A percentile compares a stretch with the other conserved stretches of the same genome.
Conservation (phyloP, 2,329 filamentous ascomycete species). For the Colletotrichum eleusines region DNA sequence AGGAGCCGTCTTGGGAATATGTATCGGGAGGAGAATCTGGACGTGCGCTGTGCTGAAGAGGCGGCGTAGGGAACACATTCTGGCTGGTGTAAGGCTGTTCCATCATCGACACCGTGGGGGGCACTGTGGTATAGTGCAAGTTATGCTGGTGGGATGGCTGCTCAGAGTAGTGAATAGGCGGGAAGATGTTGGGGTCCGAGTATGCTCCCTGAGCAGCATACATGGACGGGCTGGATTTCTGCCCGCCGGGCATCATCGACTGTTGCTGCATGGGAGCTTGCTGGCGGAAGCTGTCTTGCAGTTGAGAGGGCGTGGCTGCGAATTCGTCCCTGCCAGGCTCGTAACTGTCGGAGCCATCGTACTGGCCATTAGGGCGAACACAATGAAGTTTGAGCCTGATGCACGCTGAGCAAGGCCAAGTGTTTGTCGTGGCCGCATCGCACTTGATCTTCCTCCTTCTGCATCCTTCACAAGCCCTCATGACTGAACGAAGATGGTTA, state of each 20-base stretch:
- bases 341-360: slow-evolving; percentile 72
- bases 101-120: slow-evolving; percentile 61
- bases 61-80: slow-evolving; percentile 66
- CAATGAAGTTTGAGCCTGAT: slow-evolving; percentile 93
- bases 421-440: slow-evolving; percentile 95
- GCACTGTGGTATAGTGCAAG: slow-evolving; percentile 67
- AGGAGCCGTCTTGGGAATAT: slow-evolving; percentile 69
- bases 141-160: slow-evolving; percentile 58
- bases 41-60: slow-evolving; percentile 58
- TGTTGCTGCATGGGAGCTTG: slow-evolving; percentile 66
- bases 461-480: slow-evolving; percentile 97
- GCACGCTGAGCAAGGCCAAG: slow-evolving; percentile 96
- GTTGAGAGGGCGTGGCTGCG: slow-evolving; percentile 52
- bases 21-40: slow-evolving; percentile 61
- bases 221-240: slow-evolving; percentile 57
- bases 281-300: slow-evolving; percentile 62
- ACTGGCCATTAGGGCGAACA: slow-evolving; percentile 85
- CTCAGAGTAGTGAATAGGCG: slow-evolving; percentile 61
- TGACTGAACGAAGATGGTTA: slow-evolving; percentile 68
- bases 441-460: slow-evolving; percentile 97
- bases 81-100: slow-evolving; percentile 64
- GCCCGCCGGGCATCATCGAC: slow-evolving; percentile 56
- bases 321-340: slow-evolving; percentile 55
- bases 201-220: slow-evolving; percentile 66
- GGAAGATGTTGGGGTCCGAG: slow-evolving; percentile 59